These are phyloP conservation scores for Thelonectria rubi DNA, from an alignment of 2,329 filamentous ascomycete species.

Conservation along the genomic window DNA sequence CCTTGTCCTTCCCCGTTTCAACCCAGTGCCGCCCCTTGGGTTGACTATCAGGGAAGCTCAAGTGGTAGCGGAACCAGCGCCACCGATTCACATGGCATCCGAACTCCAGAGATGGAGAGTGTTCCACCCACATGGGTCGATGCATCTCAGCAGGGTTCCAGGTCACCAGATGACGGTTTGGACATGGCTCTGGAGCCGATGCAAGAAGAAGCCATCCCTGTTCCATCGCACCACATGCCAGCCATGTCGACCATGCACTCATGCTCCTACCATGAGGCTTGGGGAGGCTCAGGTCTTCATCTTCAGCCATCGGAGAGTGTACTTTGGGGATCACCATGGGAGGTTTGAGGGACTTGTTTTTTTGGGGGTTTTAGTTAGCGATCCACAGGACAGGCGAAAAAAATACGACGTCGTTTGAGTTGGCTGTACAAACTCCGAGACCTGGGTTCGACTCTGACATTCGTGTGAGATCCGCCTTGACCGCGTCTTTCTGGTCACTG, in stretches of 20 bases:
- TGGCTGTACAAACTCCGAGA: neutral
- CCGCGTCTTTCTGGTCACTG: neutral
- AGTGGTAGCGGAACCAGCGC: slow-evolving; percentile 38
- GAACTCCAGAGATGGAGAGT: slow-evolving; percentile 36
- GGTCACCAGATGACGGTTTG: slow-evolving; percentile 36
- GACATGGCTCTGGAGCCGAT: slow-evolving; percentile 37
- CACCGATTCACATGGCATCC: slow-evolving; percentile 38
- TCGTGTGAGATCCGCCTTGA: neutral
- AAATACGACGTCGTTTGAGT: neutral
- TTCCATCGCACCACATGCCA: slow-evolving; percentile 6
- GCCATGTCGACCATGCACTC: neutral
- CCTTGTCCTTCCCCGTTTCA: slow-evolving; percentile 27
- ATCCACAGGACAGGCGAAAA: neutral
- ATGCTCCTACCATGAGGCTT: neutral
- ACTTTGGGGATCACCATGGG: neutral
- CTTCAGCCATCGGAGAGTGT: neutral
- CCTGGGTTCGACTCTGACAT: neutral
- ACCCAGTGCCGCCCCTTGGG: slow-evolving; percentile 23
- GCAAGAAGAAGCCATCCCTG: slow-evolving; percentile 7
- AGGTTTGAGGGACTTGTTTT: neutral
- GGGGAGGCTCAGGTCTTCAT: neutral
- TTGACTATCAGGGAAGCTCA: slow-evolving; percentile 35
- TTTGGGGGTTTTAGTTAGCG: neutral
- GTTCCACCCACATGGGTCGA: slow-evolving; percentile 36
- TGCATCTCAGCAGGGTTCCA: slow-evolving; percentile 33